phyloP scores from a whole-genome alignment of 306 rosid species.

The Malus orientalis region DNA sequence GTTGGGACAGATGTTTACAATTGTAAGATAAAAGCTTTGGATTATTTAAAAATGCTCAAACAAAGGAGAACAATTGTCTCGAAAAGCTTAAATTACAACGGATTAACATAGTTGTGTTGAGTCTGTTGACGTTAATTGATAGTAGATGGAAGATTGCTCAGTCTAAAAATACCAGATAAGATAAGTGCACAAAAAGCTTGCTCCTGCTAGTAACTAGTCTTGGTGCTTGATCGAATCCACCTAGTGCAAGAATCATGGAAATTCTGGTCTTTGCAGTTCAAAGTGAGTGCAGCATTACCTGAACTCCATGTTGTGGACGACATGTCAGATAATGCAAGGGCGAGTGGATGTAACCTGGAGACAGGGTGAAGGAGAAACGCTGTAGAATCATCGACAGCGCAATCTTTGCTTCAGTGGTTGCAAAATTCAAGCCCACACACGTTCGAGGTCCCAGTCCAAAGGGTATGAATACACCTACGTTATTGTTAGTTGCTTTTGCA shows the following conservation, averaged over 20 bases:
- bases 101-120: no score
- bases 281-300: conserved; percentile 3
- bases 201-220: no score
- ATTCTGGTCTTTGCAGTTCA: background rate
- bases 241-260: background rate
- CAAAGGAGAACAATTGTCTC: no score
- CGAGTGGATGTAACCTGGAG: conserved; percentile 14
- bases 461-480: conserved; percentile 2
- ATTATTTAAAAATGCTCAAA: no score
- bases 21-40: no score
- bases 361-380: conserved; percentile 16
- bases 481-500: conserved; percentile 14
- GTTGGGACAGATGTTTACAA: no score
- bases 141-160: no score
- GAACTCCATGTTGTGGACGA: conserved; percentile 17
- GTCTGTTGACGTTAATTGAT: no score
- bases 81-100: no score
- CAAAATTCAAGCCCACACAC: conserved; percentile 21
- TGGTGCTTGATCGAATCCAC: no score
- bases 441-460: conserved; percentile 19
- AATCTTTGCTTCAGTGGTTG: conserved; percentile 18
- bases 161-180: no score
- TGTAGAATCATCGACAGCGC: conserved; percentile 23
- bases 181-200: no score
- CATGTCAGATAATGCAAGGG: background rate